Base-by-base conservation (phyloP, 2,329 filamentous ascomycete genomes). In the Diaporthe amygdali region DNA sequence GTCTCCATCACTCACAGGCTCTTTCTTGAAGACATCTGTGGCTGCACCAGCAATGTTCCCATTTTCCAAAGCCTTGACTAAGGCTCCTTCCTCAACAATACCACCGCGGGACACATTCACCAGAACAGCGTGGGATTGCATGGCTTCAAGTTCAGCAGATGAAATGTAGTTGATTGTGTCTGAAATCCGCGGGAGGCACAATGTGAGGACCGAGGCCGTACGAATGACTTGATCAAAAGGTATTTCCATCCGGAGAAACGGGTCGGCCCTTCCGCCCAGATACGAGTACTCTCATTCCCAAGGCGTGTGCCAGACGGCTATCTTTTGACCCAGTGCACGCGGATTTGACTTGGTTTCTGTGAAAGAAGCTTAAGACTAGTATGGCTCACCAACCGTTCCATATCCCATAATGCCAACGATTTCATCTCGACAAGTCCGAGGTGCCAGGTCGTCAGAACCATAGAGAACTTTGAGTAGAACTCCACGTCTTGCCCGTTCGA, bases 101-200 rank as follows among this genome's bases (percentile, higher is more conserved):
- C 77, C 78, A 2, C 79, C 79, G 1, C 79, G 72, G 5, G 80
- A 76, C 2, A 79, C 75, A 68, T 81, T 81, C 41, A 80, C 68
- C 2, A 81, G 25, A 8, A 78, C 63, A 0, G 72, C 69, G 32
- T 76, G 70, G 3, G 69, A 55, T 12, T 66, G 72, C 74, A 80
- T 76, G 14, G 70, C 54, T 0, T 59, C 55, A 25, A 80, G 68
- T 51, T 79, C 77, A 0, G 64, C 32, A 1, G 63, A 72, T 9
- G 74, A 74, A 10, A 80, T 77, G 52, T 79, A 52, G 49, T 76
- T 74, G 14, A 54, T 47, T 2, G 79, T 79, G 22, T 71, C 69
- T 12, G 67, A 20, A 22, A 49, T 51, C 41, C 71, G 27, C 14
- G 68, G 72, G 39, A 51, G 69, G 34, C 44, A 55, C 71, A 75